Evolutionary conservation across 768 basidiomycete species (phyloP).

Genomic region (Tricholoma terreum): DNA sequence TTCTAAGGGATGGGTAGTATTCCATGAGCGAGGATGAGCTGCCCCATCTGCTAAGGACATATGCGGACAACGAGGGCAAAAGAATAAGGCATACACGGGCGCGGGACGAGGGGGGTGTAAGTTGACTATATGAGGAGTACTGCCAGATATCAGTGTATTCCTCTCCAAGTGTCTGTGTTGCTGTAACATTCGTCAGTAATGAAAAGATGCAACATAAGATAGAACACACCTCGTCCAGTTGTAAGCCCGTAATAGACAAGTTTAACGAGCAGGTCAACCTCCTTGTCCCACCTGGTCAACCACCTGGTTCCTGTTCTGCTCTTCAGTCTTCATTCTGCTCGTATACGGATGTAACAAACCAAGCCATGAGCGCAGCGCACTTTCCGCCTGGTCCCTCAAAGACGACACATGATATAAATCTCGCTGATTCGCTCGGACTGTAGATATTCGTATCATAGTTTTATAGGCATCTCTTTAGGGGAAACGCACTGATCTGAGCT

Average conservation of each 20-base stretch:
- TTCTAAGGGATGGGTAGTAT: slow-evolving; percentile 32
- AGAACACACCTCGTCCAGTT: slow-evolving; percentile 60
- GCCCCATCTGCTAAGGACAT: slow-evolving; percentile 52
- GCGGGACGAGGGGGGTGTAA: slow-evolving; percentile 41
- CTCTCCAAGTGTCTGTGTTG: slow-evolving; percentile 82
- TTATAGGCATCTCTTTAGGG: background rate
- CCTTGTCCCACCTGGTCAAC: slow-evolving; percentile 78
- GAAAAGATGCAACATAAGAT: background rate
- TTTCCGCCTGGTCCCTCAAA: slow-evolving; percentile 72
- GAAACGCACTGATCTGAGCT: slow-evolving; percentile 75
- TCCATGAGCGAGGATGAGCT: slow-evolving; percentile 35
- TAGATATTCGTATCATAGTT: background rate
- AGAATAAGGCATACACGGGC: slow-evolving; percentile 56
- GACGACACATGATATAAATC: slow-evolving; percentile 76
- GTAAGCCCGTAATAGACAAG: slow-evolving; percentile 73
- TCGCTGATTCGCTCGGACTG: slow-evolving; percentile 84
- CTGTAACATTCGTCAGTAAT: slow-evolving; percentile 33
- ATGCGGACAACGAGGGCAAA: slow-evolving; percentile 64
- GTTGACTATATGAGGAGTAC: slow-evolving; percentile 42
- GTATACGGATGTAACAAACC: slow-evolving; percentile 27
- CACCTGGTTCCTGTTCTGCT: slow-evolving; percentile 66
- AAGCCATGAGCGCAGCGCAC: slow-evolving; percentile 71
- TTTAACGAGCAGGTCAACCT: slow-evolving; percentile 67
- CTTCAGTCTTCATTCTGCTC: slow-evolving; percentile 2
- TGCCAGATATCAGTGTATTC: slow-evolving; percentile 89